Evolutionary conservation across 2,329 filamentous ascomycete species (phyloP).

Genomic region (Fusarium nurragi): DNA sequence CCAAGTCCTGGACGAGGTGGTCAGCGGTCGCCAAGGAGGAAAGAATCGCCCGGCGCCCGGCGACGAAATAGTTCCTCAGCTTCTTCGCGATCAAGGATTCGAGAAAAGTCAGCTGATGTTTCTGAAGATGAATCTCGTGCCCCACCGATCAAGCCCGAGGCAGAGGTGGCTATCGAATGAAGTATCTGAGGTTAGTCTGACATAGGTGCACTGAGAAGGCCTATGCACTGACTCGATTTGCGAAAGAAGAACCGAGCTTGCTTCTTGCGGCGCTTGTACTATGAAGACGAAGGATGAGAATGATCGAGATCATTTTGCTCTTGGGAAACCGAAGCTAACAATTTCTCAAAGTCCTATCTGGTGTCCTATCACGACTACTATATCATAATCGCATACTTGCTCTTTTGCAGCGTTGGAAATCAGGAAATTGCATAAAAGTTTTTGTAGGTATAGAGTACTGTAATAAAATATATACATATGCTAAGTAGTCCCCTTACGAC

Average conservation of each 20-base stretch:
- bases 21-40: slow-evolving; percentile 24
- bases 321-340: slow-evolving; percentile 30
- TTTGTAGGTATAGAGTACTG: not conserved
- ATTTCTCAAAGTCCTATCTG: slow-evolving; percentile 15
- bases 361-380: not conserved
- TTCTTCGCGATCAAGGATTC: slow-evolving; percentile 60
- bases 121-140: slow-evolving; percentile 48
- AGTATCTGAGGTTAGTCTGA: slow-evolving; percentile 41
- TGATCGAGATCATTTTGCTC: slow-evolving; percentile 8
- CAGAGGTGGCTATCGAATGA: slow-evolving; percentile 21
- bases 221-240: slow-evolving; percentile 16
- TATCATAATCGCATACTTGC: slow-evolving; percentile 8
- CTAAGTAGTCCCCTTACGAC: not conserved
- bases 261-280: slow-evolving; percentile 2
- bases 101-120: slow-evolving; percentile 67
- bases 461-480: not conserved
- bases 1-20: slow-evolving; percentile 17
- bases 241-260: not conserved
- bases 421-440: slow-evolving; percentile 2
- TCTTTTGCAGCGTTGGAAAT: slow-evolving; percentile 12
- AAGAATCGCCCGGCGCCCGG: slow-evolving; percentile 42
- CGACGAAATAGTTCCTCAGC: slow-evolving; percentile 63
- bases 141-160: slow-evolving; percentile 30
- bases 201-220: not conserved
- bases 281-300: slow-evolving; percentile 28